A percentile compares a stretch with the other conserved stretches of the same genome.
phyloP scores from a whole-genome alignment of 305 asterid genomes.

The Rubia occidens region DNA sequence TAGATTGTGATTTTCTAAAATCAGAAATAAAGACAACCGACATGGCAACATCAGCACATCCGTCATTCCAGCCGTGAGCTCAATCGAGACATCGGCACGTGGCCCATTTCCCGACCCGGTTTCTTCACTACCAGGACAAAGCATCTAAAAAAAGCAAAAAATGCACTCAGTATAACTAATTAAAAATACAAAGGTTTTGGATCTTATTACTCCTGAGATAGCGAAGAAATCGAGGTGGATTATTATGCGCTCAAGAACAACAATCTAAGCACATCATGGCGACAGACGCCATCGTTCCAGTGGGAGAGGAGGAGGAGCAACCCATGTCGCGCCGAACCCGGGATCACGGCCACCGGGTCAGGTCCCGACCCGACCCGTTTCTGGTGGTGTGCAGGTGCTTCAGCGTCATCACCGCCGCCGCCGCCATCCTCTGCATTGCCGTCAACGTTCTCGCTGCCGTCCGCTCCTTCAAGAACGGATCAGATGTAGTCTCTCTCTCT shows the following conservation, averaged over 20 bases:
- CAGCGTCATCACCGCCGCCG: constrained; percentile 57
- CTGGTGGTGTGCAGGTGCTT: constrained; percentile 57
- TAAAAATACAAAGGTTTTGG: background rate
- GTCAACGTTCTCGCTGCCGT: constrained; percentile 71
- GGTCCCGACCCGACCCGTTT: constrained; percentile 42
- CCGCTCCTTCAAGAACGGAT: constrained; percentile 58
- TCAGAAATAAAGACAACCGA: background rate
- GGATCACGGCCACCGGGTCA: constrained; percentile 20
- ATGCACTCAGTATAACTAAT: no score
- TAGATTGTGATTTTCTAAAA: no score
- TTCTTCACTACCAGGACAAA: background rate
- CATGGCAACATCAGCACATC: background rate
- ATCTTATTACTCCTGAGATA: background rate
- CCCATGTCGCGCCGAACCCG: constrained; percentile 11
- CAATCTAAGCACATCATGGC: background rate
- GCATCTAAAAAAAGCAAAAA: background rate
- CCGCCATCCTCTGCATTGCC: constrained; percentile 73
- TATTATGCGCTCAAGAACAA: background rate
- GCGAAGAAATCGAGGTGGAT: background rate
- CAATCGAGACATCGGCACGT: background rate
- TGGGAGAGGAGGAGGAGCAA: constrained; percentile 9
- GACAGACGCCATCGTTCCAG: background rate
- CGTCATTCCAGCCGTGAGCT: background rate
- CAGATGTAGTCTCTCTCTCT: constrained; percentile 40
- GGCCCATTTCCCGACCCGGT: background rate